Percentiles rank a stretch among this genome's conserved stretches.
Conservation (phyloP, 495 filamentous ascomycete species). For the Articulospora tetracladia region DNA sequence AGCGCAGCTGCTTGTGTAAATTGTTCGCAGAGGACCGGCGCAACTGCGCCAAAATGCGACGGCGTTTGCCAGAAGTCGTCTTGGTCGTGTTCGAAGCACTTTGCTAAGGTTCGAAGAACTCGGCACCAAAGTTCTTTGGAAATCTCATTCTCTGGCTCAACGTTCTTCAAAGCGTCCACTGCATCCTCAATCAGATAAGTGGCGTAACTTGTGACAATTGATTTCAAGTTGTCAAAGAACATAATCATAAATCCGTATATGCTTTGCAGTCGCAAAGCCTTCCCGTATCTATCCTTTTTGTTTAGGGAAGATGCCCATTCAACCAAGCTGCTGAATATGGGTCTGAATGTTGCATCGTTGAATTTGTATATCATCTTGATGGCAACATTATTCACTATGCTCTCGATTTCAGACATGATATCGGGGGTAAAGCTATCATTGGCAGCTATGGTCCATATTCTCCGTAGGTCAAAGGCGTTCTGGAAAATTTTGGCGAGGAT, state of each 20-base stretch:
- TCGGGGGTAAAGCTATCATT: slow-evolving; percentile 24
- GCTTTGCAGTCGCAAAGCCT: slow-evolving; percentile 52
- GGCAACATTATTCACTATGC: slow-evolving; percentile 56
- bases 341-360: slow-evolving; percentile 94
- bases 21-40: slow-evolving; percentile 62
- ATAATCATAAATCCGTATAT: slow-evolving; percentile 75
- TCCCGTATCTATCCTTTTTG: slow-evolving; percentile 55
- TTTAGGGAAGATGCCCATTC: slow-evolving; percentile 69
- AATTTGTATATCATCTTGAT: slow-evolving; percentile 94
- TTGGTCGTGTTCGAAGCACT: slow-evolving; percentile 75
- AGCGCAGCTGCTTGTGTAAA: slow-evolving; percentile 52
- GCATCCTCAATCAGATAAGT: slow-evolving; percentile 77
- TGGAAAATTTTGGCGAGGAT: slow-evolving; percentile 68
- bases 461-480: slow-evolving; percentile 66
- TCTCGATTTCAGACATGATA: slow-evolving; percentile 61
- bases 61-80: slow-evolving; percentile 88
- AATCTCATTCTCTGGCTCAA: slow-evolving; percentile 43
- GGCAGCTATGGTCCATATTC: slow-evolving; percentile 19
- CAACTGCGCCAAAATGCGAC: slow-evolving; percentile 70
- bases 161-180: slow-evolving; percentile 54
- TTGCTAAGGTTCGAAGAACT: slow-evolving; percentile 63
- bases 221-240: slow-evolving; percentile 84
- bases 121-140: slow-evolving; percentile 55
- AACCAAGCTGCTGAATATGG: slow-evolving; percentile 75
- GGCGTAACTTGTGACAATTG: slow-evolving; percentile 87